Percentiles rank a stretch among this genome's conserved stretches.
Conservation (phyloP, 805 yeast genomes). For the Pichia gijzeniarum region DNA sequence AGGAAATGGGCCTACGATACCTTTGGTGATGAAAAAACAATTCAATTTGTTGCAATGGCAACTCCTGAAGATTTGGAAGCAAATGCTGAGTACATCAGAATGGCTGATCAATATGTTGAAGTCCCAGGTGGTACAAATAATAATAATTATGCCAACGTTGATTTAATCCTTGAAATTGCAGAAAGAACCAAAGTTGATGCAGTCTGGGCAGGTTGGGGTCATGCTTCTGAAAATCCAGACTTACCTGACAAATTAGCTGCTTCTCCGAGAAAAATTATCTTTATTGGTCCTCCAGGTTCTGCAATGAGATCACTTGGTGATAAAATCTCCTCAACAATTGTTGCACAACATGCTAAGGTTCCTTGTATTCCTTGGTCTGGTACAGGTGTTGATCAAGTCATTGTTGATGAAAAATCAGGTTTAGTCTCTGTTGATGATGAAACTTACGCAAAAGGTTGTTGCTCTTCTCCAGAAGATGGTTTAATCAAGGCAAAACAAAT, state of each 20-base stretch:
- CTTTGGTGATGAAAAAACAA: constrained; percentile 92
- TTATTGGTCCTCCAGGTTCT: constrained; percentile 98
- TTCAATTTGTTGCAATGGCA: constrained; percentile 96
- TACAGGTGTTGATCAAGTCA: constrained; percentile 86
- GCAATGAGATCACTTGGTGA: constrained; percentile 99
- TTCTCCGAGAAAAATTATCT: constrained; percentile 84
- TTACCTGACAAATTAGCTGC: constrained; percentile 91
- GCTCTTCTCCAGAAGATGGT: constrained; percentile 82
- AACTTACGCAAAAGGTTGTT: constrained; percentile 84
- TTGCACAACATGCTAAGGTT: constrained; percentile 96
- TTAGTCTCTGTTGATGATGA: constrained; percentile 86
- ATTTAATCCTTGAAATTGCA: constrained; percentile 92
- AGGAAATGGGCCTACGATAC: constrained; percentile 99
- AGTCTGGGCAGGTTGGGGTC: constrained; percentile 99
- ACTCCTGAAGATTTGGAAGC: constrained; percentile 98
- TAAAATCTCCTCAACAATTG: constrained; percentile 95
- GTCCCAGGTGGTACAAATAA: constrained; percentile 99
- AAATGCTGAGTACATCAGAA: constrained; percentile 94
- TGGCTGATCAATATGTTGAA: constrained; percentile 98
- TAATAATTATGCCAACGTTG: constrained; percentile 97
- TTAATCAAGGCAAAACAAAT: constrained; percentile 74
- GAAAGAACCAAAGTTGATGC: constrained; percentile 96
- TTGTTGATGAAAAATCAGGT: constrained; percentile 57
- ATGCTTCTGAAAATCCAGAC: constrained; percentile 96
- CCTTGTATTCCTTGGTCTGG: constrained; percentile 99